Percentiles rank a stretch among this genome's conserved stretches.
Evolutionary conservation across 164 flowering plant species (phyloP).

Genomic region (Vitis vinifera): ASM3070453v1 NC_081814.1:13968001-13968500

Average conservation of each 20-base stretch:
- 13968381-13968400: no score
- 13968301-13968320: constrained; percentile 15
- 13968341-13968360: constrained; percentile 33
- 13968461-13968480: no score
- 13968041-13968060: neutral
- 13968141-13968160: constrained; percentile 20
- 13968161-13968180: constrained; percentile 16
- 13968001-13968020: neutral
- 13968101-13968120: constrained; percentile 22
- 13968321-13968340: constrained; percentile 36
- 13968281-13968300: constrained; percentile 11
- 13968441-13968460: no score
- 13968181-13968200: constrained; percentile 22
- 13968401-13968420: no score
- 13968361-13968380: no score
- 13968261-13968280: constrained; percentile 15
- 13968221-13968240: constrained; percentile 14
- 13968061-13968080: neutral
- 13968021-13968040: neutral
- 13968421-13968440: neutral
- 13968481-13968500: no score
- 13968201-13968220: constrained; percentile 15
- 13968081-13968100: constrained; percentile 3
- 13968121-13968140: constrained; percentile 28
- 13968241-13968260: constrained; percentile 29